Conservation (phyloP, 306 rosid species). For the Medicago lupulina region DNA sequence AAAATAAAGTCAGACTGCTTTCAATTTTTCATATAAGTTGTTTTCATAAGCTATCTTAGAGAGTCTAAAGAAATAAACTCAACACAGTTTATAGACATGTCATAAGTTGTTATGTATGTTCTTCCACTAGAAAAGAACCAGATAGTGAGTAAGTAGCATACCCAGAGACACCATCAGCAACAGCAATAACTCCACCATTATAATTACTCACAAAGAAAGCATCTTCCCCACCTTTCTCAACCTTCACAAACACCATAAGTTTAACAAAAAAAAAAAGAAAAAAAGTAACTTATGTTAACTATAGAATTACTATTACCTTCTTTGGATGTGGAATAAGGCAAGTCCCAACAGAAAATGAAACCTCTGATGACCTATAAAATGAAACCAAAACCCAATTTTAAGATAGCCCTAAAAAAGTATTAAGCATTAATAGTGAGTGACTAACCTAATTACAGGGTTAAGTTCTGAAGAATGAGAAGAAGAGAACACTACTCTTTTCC, state of each 20-base stretch:
- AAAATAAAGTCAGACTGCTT: too few relatives aligned
- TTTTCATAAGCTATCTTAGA: too few relatives aligned
- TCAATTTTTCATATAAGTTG: too few relatives aligned
- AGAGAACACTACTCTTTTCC: slow-evolving; percentile 49
- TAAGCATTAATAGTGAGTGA: background rate
- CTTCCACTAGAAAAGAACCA: too few relatives aligned
- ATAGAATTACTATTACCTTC: slow-evolving; percentile 58
- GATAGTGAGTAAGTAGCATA: slow-evolving; percentile 46
- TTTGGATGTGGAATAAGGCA: slow-evolving; percentile 89
- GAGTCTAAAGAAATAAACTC: too few relatives aligned
- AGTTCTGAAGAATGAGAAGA: slow-evolving; percentile 54
- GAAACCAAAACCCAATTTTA: slow-evolving; percentile 7
- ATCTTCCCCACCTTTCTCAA: slow-evolving; percentile 93
- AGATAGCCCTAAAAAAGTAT: background rate
- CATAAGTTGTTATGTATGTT: too few relatives aligned
- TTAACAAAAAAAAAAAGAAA: slow-evolving; percentile 16
- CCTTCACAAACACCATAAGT: slow-evolving; percentile 58
- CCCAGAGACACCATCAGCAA: slow-evolving; percentile 99
- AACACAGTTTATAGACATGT: too few relatives aligned
- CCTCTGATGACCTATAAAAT: slow-evolving; percentile 68
- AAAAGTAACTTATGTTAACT: background rate
- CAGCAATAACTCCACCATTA: slow-evolving; percentile 81
- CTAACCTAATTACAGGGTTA: slow-evolving; percentile 64
- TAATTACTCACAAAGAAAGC: slow-evolving; percentile 79
- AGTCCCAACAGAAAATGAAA: slow-evolving; percentile 75